Evolutionary conservation across 495 filamentous ascomycete genomes (phyloP), one percentile per base, ranked within the genome.

Genomic region (Friedmanniomyces simplex): DNA sequence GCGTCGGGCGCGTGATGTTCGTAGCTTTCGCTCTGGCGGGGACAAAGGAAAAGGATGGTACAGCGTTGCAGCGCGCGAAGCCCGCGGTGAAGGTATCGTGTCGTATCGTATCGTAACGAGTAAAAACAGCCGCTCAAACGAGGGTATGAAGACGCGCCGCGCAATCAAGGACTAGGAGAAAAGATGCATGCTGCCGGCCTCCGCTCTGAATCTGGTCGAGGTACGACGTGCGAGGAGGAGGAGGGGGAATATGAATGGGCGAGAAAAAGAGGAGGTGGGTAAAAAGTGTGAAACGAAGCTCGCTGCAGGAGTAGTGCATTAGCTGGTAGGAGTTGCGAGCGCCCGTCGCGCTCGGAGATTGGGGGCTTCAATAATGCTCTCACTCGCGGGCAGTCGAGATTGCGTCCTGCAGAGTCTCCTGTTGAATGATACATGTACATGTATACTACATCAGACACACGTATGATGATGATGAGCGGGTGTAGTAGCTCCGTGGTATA

Each of bases 31-130:
- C n/a, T 43, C 26, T 30, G 5, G n/a, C n/a, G 25, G 42, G 39
- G 7, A 58, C 55, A 58, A 58, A 52, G 55, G 55, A 58, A 58
- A 52, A 52, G 30, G 30, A 43, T 37, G 22, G 30, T 41, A 57
- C 28, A 50, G 22, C 46, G 18, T 42, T n/a, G 39, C 34, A 45
- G 52, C 42, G 52, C 2, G 20, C 24, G 36, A 22, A 41, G n/a
- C n/a, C n/a, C 1, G 52, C 21, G 16, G 16, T 25, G 32, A 52
- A 52, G 25, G 50, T 16, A 52, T 11, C 26, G 32, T 2, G 32
- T 13, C n/a, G n/a, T n/a, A n/a, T n/a, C n/a, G n/a, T n/a, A n/a
- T n/a, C n/a, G n/a, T n/a, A n/a, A n/a, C n/a, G n/a, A n/a, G n/a
- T n/a, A n/a, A n/a, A n/a, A 21, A 41, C 16, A 43, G 30, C 16